phyloP scores from a whole-genome alignment of 257 asterid genomes.

The Euphrasia confusa region DNA sequence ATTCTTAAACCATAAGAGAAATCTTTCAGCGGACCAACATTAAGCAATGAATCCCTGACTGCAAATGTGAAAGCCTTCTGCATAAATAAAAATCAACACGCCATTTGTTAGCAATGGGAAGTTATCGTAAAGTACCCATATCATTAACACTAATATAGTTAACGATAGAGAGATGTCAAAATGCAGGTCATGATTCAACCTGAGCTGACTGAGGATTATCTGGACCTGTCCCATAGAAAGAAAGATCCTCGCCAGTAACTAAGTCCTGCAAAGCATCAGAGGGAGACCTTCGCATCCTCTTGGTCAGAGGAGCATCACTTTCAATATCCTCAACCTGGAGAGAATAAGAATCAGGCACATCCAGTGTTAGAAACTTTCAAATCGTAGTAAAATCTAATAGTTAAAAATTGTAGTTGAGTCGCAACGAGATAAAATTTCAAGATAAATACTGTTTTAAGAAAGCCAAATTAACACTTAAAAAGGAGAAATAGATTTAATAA shows the following conservation, averaged over 20 bases:
- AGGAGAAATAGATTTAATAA: conserved; percentile 27
- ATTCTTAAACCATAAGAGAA: conserved; percentile 83
- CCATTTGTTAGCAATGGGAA: conserved; percentile 24
- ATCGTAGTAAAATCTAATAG: conserved; percentile 8
- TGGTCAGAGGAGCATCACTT: conserved; percentile 64
- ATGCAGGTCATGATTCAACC: conserved; percentile 41
- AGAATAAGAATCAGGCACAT: conserved; percentile 24
- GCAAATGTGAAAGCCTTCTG: conserved; percentile 89
- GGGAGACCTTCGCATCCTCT: conserved; percentile 73
- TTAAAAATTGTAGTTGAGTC: conserved; percentile 6
- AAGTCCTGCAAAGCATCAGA: conserved; percentile 87
- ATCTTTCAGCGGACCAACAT: conserved; percentile 92
- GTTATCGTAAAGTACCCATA: conserved; percentile 18
- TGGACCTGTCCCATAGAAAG: conserved; percentile 70
- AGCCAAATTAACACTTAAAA: conserved; percentile 10
- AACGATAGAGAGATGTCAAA: not conserved
- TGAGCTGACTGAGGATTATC: conserved; percentile 73
- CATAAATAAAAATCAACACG: conserved; percentile 28
- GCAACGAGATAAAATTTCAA: conserved; percentile 16
- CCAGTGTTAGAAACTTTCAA: conserved; percentile 17
- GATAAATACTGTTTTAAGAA: conserved; percentile 14
- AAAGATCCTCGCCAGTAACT: conserved; percentile 76
- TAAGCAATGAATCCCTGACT: conserved; percentile 86
- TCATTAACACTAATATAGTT: conserved; percentile 7
- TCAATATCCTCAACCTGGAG: conserved; percentile 89